A percentile compares a stretch with the other conserved stretches of the same genome.
Conservation (phyloP, 2,329 filamentous ascomycete genomes). For the Pseudogymnoascus verrucosus region DNA sequence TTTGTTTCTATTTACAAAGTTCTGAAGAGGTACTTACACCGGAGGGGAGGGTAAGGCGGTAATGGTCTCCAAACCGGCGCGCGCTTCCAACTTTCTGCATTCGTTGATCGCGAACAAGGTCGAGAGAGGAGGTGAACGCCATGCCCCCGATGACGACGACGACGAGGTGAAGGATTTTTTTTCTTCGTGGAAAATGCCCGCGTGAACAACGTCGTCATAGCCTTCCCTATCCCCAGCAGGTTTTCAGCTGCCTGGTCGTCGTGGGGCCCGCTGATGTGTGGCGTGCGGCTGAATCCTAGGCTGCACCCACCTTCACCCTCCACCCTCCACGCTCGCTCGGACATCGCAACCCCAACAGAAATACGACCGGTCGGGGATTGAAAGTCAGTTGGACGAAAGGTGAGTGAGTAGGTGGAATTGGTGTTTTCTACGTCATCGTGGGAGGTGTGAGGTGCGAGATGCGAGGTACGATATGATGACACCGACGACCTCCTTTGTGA, state of each 20-base stretch:
- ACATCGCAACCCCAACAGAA: no score
- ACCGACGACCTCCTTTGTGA: background rate
- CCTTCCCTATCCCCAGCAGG: no score
- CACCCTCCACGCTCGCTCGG: no score
- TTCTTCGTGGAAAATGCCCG: background rate
- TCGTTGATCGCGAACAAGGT: background rate
- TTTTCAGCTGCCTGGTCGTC: background rate
- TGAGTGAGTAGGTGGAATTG: background rate
- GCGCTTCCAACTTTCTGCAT: background rate
- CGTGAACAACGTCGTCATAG: background rate
- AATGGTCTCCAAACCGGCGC: background rate
- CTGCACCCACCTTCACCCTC: background rate
- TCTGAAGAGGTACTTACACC: background rate
- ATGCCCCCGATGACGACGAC: background rate
- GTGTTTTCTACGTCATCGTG: background rate
- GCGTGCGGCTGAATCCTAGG: background rate
- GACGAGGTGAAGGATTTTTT: background rate
- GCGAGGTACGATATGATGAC: background rate
- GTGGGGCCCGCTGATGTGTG: background rate
- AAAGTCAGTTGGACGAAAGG: background rate
- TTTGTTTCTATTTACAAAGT: background rate
- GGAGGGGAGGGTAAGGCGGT: background rate
- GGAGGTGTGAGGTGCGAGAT: no score
- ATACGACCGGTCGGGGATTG: background rate
- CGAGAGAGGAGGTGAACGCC: background rate